A percentile compares a stretch with the other conserved stretches of the same genome.
These are phyloP conservation scores for Capillidium rhysosporum DNA, from an alignment of 371 early-diverging fungal species.

Conservation along the genomic window DNA sequence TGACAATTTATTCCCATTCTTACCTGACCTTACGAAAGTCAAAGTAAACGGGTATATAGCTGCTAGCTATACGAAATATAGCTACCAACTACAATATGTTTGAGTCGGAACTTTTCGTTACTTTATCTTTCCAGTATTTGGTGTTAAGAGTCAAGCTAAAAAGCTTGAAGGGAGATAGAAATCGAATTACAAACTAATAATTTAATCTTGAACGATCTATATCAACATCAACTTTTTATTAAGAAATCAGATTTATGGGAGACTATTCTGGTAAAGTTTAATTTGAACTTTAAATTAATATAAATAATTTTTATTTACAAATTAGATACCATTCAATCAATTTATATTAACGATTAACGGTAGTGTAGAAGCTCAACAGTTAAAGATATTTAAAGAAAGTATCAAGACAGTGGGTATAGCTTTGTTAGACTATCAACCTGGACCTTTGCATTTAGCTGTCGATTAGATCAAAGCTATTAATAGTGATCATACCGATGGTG, in stretches of 20 bases:
- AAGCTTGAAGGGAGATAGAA: slow-evolving; percentile 18
- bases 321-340: slow-evolving; percentile 75
- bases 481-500: slow-evolving; percentile 43
- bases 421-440: slow-evolving; percentile 55
- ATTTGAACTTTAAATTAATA: too few relatives aligned
- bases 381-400: slow-evolving; percentile 59
- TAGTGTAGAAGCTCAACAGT: slow-evolving; percentile 59
- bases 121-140: slow-evolving; percentile 62
- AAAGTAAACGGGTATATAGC: slow-evolving; percentile 79
- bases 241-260: slow-evolving; percentile 80
- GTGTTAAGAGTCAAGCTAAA: slow-evolving; percentile 32
- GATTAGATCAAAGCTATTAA: slow-evolving; percentile 78
- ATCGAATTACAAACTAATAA: slow-evolving; percentile 58
- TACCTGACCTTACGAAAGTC: slow-evolving; percentile 51
- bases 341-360: slow-evolving; percentile 82
- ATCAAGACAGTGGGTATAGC: slow-evolving; percentile 80
- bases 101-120: slow-evolving; percentile 67
- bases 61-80: slow-evolving; percentile 57
- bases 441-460: slow-evolving; percentile 71
- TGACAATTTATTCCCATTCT: slow-evolving; percentile 54
- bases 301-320: neutral
- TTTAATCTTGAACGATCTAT: slow-evolving; percentile 58
- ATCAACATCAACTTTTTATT: slow-evolving; percentile 77
- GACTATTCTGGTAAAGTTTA: slow-evolving; percentile 41
- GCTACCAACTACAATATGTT: slow-evolving; percentile 35